Percentiles rank a stretch among this genome's conserved stretches.
Evolutionary conservation across 2,329 filamentous ascomycete genomes (phyloP).

Genomic region (Penicillium sp.): DNA sequence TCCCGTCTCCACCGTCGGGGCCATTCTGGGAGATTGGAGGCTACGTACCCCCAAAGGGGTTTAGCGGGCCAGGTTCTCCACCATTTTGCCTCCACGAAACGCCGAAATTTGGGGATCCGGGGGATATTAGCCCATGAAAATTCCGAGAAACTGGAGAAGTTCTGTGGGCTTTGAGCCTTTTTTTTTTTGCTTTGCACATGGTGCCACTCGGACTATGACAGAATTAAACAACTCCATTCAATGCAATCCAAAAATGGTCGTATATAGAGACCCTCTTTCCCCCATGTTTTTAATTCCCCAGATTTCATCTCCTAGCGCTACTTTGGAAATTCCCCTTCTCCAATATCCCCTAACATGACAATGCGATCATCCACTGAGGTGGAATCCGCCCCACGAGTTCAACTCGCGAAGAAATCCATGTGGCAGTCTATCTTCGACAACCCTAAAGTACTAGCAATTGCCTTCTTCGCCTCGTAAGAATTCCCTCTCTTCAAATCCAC

Average conservation of each 20-base stretch:
- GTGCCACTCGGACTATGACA: slow-evolving; percentile 5
- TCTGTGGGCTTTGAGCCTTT: slow-evolving; percentile 5
- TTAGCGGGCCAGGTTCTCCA: slow-evolving; percentile 14
- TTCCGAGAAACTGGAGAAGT: slow-evolving; percentile 16
- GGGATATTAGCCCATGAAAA: slow-evolving; percentile 9
- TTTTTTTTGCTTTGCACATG: slow-evolving; percentile 9
- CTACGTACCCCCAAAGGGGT: background rate
- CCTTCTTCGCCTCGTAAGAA: slow-evolving; percentile 47
- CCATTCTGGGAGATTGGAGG: slow-evolving; percentile 1
- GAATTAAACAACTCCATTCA: background rate
- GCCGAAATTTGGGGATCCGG: slow-evolving; percentile 11
- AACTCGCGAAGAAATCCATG: slow-evolving; percentile 26
- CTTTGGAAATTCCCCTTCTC: background rate
- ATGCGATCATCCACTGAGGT: slow-evolving; percentile 6
- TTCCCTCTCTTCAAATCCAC: too few species aligned
- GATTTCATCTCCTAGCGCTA: slow-evolving; percentile 3
- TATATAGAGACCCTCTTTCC: slow-evolving; percentile 17
- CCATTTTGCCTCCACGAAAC: slow-evolving; percentile 19
- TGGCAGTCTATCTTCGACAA: slow-evolving; percentile 35
- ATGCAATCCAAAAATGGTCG: background rate
- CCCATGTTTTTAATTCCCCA: slow-evolving; percentile 8
- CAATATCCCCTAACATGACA: slow-evolving; percentile 13
- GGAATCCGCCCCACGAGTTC: slow-evolving; percentile 15
- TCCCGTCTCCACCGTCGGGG: background rate
- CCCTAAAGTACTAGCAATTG: slow-evolving; percentile 52